Conservation (phyloP, 2,329 filamentous ascomycete genomes). For the Bertia moriformis region DNA sequence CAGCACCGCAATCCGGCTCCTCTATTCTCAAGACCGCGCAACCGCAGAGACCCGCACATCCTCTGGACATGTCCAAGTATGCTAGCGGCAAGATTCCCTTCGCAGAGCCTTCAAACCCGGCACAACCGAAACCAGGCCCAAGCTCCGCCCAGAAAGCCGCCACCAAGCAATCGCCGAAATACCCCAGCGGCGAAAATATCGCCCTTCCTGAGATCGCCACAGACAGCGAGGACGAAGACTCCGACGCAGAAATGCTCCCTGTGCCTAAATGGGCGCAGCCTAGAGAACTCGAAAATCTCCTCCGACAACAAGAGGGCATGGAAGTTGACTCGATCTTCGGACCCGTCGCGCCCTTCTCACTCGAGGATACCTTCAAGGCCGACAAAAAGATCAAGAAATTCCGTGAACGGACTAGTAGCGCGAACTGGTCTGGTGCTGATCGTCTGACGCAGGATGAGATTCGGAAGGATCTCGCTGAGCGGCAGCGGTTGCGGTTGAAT, state of each 20-base stretch:
- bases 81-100: conserved; percentile 84
- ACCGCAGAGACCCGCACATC: conserved; percentile 40
- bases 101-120: conserved; percentile 45
- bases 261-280: conserved; percentile 80
- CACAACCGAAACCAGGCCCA: conserved; percentile 50
- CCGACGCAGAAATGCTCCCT: conserved; percentile 38
- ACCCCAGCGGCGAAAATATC: conserved; percentile 78
- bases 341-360: conserved; percentile 70
- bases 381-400: conserved; percentile 78
- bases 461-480: conserved; percentile 60
- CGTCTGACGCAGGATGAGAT: conserved; percentile 77
- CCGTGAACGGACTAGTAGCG: conserved; percentile 78
- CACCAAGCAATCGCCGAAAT: conserved; percentile 61
- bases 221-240: conserved; percentile 75
- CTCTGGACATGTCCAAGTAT: conserved; percentile 73
- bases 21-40: not conserved
- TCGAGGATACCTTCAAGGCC: conserved; percentile 94
- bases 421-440: conserved; percentile 81
- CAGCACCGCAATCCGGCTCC: conserved; percentile 48
- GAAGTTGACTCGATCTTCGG: conserved; percentile 82
- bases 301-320: conserved; percentile 70
- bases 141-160: conserved; percentile 36
- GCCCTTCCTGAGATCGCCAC: conserved; percentile 90
- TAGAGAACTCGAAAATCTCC: conserved; percentile 61
- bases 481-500: conserved; percentile 66